Percentiles rank a stretch among this genome's conserved stretches.
phyloP scores from a whole-genome alignment of 1,284 basidiomycete genomes.

The Pyrrhoderma lamaoense region DNA sequence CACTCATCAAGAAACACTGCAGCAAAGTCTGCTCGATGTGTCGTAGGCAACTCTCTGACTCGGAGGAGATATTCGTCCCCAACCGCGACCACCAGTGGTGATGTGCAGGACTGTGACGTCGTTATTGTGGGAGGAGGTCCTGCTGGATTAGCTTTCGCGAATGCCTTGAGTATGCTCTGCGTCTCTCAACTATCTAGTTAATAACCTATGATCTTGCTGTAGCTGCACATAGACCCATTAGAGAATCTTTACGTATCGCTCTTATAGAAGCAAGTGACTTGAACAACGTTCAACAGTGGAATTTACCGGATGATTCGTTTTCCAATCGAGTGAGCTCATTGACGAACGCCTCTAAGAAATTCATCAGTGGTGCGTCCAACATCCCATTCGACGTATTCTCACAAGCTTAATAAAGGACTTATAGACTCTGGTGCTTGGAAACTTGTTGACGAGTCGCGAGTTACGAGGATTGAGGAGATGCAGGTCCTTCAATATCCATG shows the following conservation, averaged over 20 bases:
- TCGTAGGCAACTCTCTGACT: background rate
- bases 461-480: constrained; percentile 76
- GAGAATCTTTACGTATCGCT: constrained; percentile 50
- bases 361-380: constrained; percentile 57
- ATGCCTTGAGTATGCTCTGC: constrained; percentile 63
- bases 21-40: too few relatives aligned
- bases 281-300: constrained; percentile 64
- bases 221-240: constrained; percentile 16
- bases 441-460: constrained; percentile 65
- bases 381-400: background rate
- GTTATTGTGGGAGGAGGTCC: constrained; percentile 95
- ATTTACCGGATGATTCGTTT: constrained; percentile 46
- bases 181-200: constrained; percentile 5
- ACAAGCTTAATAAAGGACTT: constrained; percentile 3
- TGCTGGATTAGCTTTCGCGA: constrained; percentile 84
- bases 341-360: constrained; percentile 75
- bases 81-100: background rate
- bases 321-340: constrained; percentile 89
- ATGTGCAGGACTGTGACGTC: constrained; percentile 60
- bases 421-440: constrained; percentile 81
- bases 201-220: background rate
- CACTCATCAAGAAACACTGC: too few relatives aligned
- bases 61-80: background rate
- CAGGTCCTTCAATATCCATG: constrained; percentile 37
- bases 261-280: constrained; percentile 80